Evolutionary conservation across 2,329 filamentous ascomycete species (phyloP).

Genomic region (Saccharata proteae): DNA sequence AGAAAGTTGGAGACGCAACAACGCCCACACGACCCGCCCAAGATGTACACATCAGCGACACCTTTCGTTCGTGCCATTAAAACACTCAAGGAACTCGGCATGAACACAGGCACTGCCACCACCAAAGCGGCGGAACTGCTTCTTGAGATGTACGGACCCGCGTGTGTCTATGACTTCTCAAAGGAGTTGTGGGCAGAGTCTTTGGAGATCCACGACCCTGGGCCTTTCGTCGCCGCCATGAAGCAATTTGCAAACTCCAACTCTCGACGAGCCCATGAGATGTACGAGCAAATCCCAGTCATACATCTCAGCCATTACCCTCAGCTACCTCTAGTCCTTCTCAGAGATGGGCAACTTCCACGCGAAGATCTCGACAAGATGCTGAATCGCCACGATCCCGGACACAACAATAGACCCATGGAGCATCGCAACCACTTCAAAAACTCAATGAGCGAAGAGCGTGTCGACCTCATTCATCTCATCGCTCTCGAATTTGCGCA

Average conservation of each 20-base stretch:
- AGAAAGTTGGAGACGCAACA: too few relatives aligned
- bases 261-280: conserved; percentile 2
- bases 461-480: conserved; percentile 4
- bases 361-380: conserved; percentile 5
- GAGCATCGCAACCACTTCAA: neutral
- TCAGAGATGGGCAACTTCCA: conserved; percentile 2
- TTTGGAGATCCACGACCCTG: neutral
- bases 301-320: conserved; percentile 5
- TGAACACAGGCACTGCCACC: neutral
- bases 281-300: conserved; percentile 1
- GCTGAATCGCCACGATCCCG: conserved; percentile 1
- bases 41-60: too few relatives aligned
- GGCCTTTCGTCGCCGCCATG: conserved; percentile 1
- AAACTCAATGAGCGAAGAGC: neutral
- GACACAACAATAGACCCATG: neutral
- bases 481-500: conserved; percentile 5
- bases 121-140: conserved; percentile 1
- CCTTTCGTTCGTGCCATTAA: too few relatives aligned
- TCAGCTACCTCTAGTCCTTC: conserved; percentile 3
- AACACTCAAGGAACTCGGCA: too few relatives aligned
- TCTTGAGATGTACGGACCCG: neutral
- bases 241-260: neutral
- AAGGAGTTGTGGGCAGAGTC: neutral
- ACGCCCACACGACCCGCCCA: too few relatives aligned
- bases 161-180: neutral